Percentiles rank a stretch among this genome's conserved stretches.
Conservation (phyloP, 306 rosid genomes). For the Prunus fruticosa region DNA sequence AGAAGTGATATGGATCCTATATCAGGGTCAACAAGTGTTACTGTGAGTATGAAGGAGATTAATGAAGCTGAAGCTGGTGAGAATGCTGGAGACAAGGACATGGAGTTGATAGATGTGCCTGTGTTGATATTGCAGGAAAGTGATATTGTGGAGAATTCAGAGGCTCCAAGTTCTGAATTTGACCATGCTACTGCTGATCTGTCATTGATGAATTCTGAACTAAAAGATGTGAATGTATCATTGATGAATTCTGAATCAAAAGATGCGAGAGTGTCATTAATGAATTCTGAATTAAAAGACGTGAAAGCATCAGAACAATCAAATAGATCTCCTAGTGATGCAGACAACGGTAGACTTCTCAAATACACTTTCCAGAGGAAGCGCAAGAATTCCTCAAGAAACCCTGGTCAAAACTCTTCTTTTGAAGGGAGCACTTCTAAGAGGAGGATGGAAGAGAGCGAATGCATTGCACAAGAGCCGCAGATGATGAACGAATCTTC, state of each 20-base stretch:
- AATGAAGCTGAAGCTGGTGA: constrained; percentile 21
- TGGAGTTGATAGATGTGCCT: constrained; percentile 17
- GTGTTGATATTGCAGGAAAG: constrained; percentile 22
- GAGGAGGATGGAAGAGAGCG: constrained; percentile 39
- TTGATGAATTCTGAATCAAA: constrained; percentile 15
- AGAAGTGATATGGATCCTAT: constrained; percentile 30
- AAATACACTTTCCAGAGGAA: constrained; percentile 68
- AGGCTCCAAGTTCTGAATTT: constrained; percentile 16
- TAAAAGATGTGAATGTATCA: constrained; percentile 25
- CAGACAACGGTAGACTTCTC: constrained; percentile 37
- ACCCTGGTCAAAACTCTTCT: constrained; percentile 34
- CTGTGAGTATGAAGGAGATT: constrained; percentile 23
- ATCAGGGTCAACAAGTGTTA: constrained; percentile 33
- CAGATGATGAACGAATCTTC: constrained; percentile 34
- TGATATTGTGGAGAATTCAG: constrained; percentile 20
- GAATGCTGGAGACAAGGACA: constrained; percentile 34
- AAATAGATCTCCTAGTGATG: constrained; percentile 32
- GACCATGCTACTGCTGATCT: constrained; percentile 27
- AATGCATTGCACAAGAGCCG: constrained; percentile 22
- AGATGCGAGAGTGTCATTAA: constrained; percentile 17
- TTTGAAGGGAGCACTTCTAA: constrained; percentile 32
- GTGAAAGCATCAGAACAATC: constrained; percentile 30
- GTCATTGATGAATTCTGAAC: constrained; percentile 14
- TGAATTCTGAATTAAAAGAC: constrained; percentile 23
- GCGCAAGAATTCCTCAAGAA: constrained; percentile 46